phyloP scores from a whole-genome alignment of 495 filamentous ascomycete genomes.

The Astrothelium subdiscretum region DNA sequence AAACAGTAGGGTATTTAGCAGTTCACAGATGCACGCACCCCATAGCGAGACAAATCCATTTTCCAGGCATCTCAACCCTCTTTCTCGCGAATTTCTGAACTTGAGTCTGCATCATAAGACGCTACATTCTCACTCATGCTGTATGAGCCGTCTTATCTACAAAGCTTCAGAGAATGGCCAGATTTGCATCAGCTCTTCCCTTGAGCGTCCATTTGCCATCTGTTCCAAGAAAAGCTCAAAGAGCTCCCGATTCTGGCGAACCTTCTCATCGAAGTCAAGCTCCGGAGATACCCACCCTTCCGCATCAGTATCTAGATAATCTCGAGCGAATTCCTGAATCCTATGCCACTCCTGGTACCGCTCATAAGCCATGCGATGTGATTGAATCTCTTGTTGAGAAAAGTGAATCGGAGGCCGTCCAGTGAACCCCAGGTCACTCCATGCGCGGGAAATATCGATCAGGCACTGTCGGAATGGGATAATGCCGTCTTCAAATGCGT shows the following conservation, averaged over 20 bases:
- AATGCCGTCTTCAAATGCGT: slow-evolving; percentile 25
- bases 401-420: slow-evolving; percentile 26
- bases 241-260: slow-evolving; percentile 18
- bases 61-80: too few species aligned
- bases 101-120: too few species aligned
- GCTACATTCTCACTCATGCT: too few species aligned
- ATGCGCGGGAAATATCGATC: slow-evolving; percentile 27
- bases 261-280: slow-evolving; percentile 24
- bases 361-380: slow-evolving; percentile 22
- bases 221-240: slow-evolving; percentile 22
- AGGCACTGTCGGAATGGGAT: slow-evolving; percentile 28
- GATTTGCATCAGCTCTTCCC: slow-evolving; percentile 22
- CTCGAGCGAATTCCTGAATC: slow-evolving; percentile 22
- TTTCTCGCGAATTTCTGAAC: too few species aligned
- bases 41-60: too few species aligned
- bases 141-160: too few species aligned
- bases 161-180: slow-evolving; percentile 25
- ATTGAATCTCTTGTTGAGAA: slow-evolving; percentile 18
- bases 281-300: slow-evolving; percentile 30
- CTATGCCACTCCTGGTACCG: slow-evolving; percentile 26
- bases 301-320: slow-evolving; percentile 31
- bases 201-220: slow-evolving; percentile 20
- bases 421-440: slow-evolving; percentile 23
- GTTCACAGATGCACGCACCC: too few species aligned
- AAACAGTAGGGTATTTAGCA: too few species aligned